These are phyloP conservation scores for Ensete ventricosum DNA, from an alignment of 176 grass and related monocot genomes.

Conservation along the genomic window DNA sequence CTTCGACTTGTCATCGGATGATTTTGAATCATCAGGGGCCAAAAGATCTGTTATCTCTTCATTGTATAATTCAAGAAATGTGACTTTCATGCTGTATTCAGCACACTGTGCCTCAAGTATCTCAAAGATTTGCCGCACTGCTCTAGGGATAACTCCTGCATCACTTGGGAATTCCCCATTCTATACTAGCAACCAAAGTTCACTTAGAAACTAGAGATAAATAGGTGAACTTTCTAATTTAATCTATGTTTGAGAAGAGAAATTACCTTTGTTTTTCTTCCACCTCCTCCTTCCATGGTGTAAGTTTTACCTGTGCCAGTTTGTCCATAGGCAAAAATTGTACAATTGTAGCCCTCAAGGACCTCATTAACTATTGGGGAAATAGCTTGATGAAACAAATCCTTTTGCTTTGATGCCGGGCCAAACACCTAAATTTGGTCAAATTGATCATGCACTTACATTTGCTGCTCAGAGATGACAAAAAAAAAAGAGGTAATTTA, in stretches of 20 bases:
- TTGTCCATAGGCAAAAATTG: conserved; percentile 96
- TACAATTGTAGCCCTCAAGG: conserved; percentile 96
- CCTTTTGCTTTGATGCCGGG: conserved; percentile 76
- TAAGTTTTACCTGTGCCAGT: conserved; percentile 96
- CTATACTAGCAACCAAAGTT: conserved; percentile 24
- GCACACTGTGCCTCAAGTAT: conserved; percentile 88
- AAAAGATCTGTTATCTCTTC: conserved; percentile 95
- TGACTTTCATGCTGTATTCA: conserved; percentile 98
- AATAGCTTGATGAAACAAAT: conserved; percentile 89
- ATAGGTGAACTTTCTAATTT: not conserved
- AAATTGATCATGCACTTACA: conserved; percentile 20
- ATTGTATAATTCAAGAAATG: conserved; percentile 95
- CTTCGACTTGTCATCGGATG: conserved; percentile 79
- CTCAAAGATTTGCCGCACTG: conserved; percentile 75
- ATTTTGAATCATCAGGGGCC: conserved; percentile 78
- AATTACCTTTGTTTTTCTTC: conserved; percentile 75
- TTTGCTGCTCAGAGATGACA: not conserved
- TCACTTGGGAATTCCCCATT: conserved; percentile 77
- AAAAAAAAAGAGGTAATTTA: not conserved
- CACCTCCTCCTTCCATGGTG: conserved; percentile 75
- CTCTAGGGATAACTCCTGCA: conserved; percentile 91
- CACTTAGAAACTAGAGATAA: not conserved
- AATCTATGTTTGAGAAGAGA: not conserved
- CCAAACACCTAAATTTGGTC: conserved; percentile 65
- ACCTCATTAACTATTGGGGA: conserved; percentile 96